Evolutionary conservation across 257 asterid genomes (phyloP).

Genomic region (Solanum dulcamara): DNA sequence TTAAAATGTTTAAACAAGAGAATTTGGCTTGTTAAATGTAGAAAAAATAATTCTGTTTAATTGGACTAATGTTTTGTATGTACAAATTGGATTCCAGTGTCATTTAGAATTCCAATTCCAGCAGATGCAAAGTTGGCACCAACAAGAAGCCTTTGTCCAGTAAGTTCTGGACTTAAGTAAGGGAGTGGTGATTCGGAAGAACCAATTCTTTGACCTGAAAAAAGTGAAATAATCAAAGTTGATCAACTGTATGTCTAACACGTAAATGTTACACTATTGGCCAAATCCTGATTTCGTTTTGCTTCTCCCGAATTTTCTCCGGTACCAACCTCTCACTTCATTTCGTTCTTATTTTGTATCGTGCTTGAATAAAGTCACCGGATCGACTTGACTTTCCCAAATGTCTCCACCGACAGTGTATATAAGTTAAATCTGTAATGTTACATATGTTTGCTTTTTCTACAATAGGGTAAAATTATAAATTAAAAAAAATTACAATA

Average conservation of each 20-base stretch:
- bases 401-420: too few relatives aligned
- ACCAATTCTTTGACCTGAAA: conserved; percentile 55
- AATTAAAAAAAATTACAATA: too few relatives aligned
- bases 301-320: too few relatives aligned
- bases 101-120: conserved; percentile 77
- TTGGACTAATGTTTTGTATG: not conserved
- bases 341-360: too few relatives aligned
- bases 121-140: conserved; percentile 90
- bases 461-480: too few relatives aligned
- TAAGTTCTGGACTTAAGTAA: conserved; percentile 50
- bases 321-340: too few relatives aligned
- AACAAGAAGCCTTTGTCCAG: conserved; percentile 39
- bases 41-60: not conserved
- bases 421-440: too few relatives aligned
- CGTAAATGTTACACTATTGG: too few relatives aligned
- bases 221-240: not conserved
- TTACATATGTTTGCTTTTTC: too few relatives aligned
- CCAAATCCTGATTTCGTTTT: too few relatives aligned
- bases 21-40: not conserved
- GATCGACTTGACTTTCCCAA: too few relatives aligned
- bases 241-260: not conserved
- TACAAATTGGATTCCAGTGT: conserved; percentile 81
- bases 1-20: not conserved
- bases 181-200: conserved; percentile 53
- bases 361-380: too few relatives aligned